These are phyloP conservation scores for Goffeauzyma gilvescens DNA, from an alignment of 768 basidiomycete genomes.

Conservation along the genomic window DNA sequence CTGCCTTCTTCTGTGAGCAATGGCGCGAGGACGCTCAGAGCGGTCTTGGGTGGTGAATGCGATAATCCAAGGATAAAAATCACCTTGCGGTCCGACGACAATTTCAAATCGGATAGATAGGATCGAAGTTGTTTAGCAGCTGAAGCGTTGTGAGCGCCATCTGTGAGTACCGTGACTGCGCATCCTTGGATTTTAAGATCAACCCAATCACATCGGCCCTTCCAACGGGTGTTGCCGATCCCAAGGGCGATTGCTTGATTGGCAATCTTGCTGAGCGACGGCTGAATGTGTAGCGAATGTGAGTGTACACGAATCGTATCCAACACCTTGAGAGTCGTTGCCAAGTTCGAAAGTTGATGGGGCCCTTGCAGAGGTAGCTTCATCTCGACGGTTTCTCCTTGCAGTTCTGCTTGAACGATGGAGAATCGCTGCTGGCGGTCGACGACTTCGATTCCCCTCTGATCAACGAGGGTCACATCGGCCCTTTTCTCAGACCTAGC, in stretches of 20 bases:
- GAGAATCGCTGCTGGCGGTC: neutral
- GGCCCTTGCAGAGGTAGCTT: slow-evolving; percentile 50
- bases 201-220: slow-evolving; percentile 57
- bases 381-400: no score
- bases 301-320: slow-evolving; percentile 40
- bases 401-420: no score
- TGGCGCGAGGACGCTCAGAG: slow-evolving; percentile 49
- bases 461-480: no score
- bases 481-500: no score
- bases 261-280: slow-evolving; percentile 34
- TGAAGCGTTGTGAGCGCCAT: slow-evolving; percentile 84
- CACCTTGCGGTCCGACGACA: slow-evolving; percentile 28
- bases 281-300: slow-evolving; percentile 19
- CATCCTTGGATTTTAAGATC: slow-evolving; percentile 14
- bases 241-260: slow-evolving; percentile 41
- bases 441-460: neutral
- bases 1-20: slow-evolving; percentile 34
- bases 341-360: slow-evolving; percentile 75
- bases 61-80: slow-evolving; percentile 69
- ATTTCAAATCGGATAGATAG: slow-evolving; percentile 41
- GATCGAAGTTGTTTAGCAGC: slow-evolving; percentile 48
- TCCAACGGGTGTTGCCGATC: slow-evolving; percentile 48
- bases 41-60: slow-evolving; percentile 66
- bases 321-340: slow-evolving; percentile 46
- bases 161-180: slow-evolving; percentile 44